These are phyloP conservation scores for Puccinia polysora DNA, from an alignment of 1,284 basidiomycete genomes.

Conservation along the genomic window DNA sequence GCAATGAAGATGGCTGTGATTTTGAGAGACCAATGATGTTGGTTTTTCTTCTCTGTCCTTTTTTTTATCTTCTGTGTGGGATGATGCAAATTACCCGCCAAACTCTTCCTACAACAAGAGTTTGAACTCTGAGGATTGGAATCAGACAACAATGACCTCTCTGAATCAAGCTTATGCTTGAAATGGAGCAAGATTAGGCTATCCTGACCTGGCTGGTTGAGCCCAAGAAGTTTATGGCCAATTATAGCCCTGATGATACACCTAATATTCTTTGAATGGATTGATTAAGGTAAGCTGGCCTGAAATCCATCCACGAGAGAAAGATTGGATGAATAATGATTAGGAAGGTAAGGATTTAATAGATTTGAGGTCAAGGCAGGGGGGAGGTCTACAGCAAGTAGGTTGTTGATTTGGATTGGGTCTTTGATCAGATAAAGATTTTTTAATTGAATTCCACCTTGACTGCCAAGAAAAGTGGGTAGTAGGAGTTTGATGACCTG, in stretches of 20 bases:
- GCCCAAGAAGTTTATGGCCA: slow-evolving; percentile 66
- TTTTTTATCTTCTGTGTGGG: slow-evolving; percentile 39
- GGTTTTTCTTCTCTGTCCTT: slow-evolving; percentile 45
- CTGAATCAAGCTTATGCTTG: slow-evolving; percentile 23
- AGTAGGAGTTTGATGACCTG: neutral
- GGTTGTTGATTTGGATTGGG: slow-evolving; percentile 47
- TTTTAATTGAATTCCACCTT: slow-evolving; percentile 3
- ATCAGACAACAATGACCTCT: neutral
- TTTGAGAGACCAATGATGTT: slow-evolving; percentile 44
- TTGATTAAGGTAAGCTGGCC: slow-evolving; percentile 81
- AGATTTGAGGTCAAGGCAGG: neutral
- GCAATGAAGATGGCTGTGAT: slow-evolving; percentile 19
- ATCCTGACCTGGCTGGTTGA: slow-evolving; percentile 59
- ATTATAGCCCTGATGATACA: slow-evolving; percentile 63
- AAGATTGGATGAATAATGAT: slow-evolving; percentile 18
- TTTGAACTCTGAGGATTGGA: neutral
- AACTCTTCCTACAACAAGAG: slow-evolving; percentile 59
- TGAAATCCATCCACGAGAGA: slow-evolving; percentile 74
- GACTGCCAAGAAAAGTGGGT: neutral
- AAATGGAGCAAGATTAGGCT: slow-evolving; percentile 59
- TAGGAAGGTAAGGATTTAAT: slow-evolving; percentile 23
- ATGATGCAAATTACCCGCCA: slow-evolving; percentile 56
- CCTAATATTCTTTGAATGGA: slow-evolving; percentile 68
- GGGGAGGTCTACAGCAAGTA: slow-evolving; percentile 47
- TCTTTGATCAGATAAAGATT: slow-evolving; percentile 26